Evolutionary conservation across 352 stramenopile genomes (phyloP), one percentile per base, ranked within the genome.

Genomic region (Pythium apleroticum): DNA sequence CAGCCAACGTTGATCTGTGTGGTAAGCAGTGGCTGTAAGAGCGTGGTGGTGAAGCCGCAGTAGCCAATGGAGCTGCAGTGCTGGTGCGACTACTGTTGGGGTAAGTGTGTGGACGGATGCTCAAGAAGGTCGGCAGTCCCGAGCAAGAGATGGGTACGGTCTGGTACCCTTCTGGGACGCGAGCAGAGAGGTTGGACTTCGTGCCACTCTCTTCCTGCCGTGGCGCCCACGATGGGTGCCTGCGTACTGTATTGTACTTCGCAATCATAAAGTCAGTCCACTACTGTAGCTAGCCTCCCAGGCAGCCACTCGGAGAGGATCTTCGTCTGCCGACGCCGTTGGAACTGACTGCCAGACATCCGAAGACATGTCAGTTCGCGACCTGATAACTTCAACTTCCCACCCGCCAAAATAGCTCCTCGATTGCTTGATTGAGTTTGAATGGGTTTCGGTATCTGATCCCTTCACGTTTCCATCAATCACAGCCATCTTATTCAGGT

Each of bases 361-460:
- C 3, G 43, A 50, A 27, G 43, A 11, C n/a, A 50, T 24, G 39
- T 48, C 39, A 48, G 39, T 22, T 24, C 19, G 43, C n/a, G n/a
- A 25, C 43, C 19, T 54, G 48, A 37, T 54, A 45, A 56, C 63
- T 69, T 65, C 55, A 69, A 69, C 63, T 31, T 33, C 14, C 1
- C n/a, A 22, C 7, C 15, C 20, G 22, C 27, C 19, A 17, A 58
- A 70, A 65, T 62, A 70, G 33, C n/a, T 57, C 7, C 15, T 31
- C 35, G 24, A 12, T 35, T 28, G 8, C 4, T 46, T n/a, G n/a
- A n/a, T n/a, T n/a, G n/a, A n/a, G n/a, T n/a, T 17, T 6, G 30
- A 33, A 33, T 43, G 30, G 52, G 35, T 60, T 25, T 71, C 57
- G 52, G 41, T 55, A 58, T 57, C 66, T 68, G 59, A 68, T 64